A percentile compares a stretch with the other conserved stretches of the same genome.
Conservation (phyloP, 192 early-diverging fungal species). For the Backusella morwellensis region DNA sequence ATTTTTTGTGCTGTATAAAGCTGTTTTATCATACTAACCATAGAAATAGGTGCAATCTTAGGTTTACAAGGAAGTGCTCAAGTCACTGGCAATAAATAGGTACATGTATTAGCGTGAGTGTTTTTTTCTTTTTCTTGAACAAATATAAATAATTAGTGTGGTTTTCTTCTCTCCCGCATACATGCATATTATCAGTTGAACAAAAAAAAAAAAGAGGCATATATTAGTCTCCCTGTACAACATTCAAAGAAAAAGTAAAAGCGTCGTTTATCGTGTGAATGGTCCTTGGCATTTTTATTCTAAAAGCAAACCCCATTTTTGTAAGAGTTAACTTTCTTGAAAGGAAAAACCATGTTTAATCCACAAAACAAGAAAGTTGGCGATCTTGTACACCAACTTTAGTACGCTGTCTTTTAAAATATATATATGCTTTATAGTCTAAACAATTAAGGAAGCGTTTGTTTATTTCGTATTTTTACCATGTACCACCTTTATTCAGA, state of each 20-base stretch:
- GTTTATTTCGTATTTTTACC: not conserved
- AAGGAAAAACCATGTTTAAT: not conserved
- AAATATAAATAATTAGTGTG: not conserved
- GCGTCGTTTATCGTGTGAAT: not conserved
- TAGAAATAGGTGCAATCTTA: not conserved
- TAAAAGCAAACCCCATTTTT: not conserved
- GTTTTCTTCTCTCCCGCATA: not conserved
- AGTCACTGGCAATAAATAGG: not conserved
- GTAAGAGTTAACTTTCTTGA: not conserved
- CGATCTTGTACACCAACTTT: not conserved
- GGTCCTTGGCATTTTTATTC: not conserved
- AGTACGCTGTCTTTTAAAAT: not conserved
- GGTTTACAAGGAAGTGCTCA: not conserved
- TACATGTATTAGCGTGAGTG: not conserved
- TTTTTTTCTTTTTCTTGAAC: not conserved
- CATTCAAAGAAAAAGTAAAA: not conserved
- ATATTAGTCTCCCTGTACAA: too few relatives aligned
- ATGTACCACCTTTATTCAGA: not conserved
- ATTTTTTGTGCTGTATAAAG: not conserved
- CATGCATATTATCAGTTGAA: not conserved
- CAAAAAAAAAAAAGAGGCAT: too few relatives aligned
- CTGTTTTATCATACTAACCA: not conserved
- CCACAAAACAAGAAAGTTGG: not conserved
- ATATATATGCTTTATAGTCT: not conserved
- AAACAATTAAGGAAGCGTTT: not conserved